Base-by-base conservation (phyloP, 2,329 filamentous ascomycete species). In the Nemania bipapillata region DNA sequence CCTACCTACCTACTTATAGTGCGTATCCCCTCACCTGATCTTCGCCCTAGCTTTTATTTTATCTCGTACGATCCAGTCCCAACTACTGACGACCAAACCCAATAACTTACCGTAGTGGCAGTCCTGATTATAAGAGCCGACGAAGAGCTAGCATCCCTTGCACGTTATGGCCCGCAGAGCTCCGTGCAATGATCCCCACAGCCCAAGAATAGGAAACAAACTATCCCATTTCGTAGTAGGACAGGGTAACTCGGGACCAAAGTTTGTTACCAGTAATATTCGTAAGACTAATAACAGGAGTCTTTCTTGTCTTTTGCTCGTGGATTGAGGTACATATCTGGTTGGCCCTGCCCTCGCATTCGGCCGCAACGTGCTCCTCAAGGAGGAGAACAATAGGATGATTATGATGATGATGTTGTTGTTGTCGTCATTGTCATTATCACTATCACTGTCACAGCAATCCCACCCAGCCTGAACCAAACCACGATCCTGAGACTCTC, bases 131-230 rank as follows among this genome's bases (percentile, higher is more conserved):
- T 59, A 60, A 26, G 54, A 60, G 32, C 47, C 59, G 54, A 52
- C 32, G 35, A 59, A 30, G 47, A 59, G 42, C 58, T 64, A 67
- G 49, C 42, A 61, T 63, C 40, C 61, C 65, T 68, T 63, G 65
- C 62, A 59, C 68, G 12, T 60, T 63, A 50, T 63, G 45, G 55
- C 65, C 68, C 68, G 59, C 65, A 54, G 40, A 58, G 49, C 50
- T 65, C 54, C 54, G 15, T 22, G 30, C 49, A 28, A 26, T 60
- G 54, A 56, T 65, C 65, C 45, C 68, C 65, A 70, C 61, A 65
- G 40, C 56, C 68, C 61, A 70, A 68, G 57, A 70, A 70, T 70
- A 70, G 68, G 68, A 65, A 68, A 55, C 35, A 28, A 64, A 50
- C 65, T 59, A 68, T 53, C 60, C 65, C 49, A 2, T 37, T 62